Conservation (phyloP, 1,139 yeast species). For the Pichia sp. region DNA sequence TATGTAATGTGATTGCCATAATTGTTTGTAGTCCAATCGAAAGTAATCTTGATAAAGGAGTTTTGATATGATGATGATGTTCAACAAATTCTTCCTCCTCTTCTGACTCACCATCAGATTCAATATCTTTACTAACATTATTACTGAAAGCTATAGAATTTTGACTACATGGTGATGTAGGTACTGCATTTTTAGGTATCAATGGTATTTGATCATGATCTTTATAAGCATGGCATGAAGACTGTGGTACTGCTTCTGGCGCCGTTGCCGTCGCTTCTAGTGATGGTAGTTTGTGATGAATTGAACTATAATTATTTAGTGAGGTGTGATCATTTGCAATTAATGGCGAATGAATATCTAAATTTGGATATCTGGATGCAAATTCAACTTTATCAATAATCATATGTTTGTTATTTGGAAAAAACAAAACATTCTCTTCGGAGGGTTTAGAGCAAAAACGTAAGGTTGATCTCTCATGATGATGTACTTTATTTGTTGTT, state of each 20-base stretch:
- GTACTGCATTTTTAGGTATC: too few relatives aligned
- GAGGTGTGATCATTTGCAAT: conserved; percentile 2
- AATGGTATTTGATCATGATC: not conserved
- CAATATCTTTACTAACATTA: not conserved
- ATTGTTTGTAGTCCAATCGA: conserved; percentile 89
- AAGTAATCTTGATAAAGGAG: conserved; percentile 68
- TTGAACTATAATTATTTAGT: not conserved
- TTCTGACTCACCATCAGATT: not conserved
- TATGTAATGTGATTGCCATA: conserved; percentile 80
- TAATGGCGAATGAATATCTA: conserved; percentile 29
- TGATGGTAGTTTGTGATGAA: not conserved
- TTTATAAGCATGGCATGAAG: not conserved
- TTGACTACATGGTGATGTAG: not conserved
- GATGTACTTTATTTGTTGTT: conserved; percentile 10
- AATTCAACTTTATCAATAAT: conserved; percentile 23
- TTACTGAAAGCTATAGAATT: not conserved
- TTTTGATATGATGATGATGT: conserved; percentile 77
- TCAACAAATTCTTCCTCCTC: conserved; percentile 21
- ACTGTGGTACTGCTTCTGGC: too few relatives aligned
- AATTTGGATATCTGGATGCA: conserved; percentile 23
- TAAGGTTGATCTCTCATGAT: conserved; percentile 15
- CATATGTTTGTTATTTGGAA: conserved; percentile 22
- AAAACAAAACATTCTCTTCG: conserved; percentile 28
- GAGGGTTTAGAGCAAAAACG: conserved; percentile 30
- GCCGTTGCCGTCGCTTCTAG: not conserved